Base-by-base conservation (phyloP, 352 stramenopile genomes). In the Pythium apleroticum region DNA sequence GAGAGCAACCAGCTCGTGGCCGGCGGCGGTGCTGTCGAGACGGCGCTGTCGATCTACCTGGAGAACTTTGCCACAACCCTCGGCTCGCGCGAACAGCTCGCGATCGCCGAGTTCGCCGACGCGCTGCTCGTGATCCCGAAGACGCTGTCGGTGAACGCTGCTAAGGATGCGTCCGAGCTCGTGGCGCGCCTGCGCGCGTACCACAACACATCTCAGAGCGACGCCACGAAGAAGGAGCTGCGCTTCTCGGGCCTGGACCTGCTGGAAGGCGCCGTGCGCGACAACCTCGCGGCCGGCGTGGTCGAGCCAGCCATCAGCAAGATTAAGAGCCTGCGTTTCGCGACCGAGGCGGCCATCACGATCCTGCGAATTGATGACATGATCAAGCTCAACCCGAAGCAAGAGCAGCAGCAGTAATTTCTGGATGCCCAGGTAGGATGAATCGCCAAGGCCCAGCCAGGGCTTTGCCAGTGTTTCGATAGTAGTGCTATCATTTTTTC, bases 321-420 rank as follows among this genome's bases (percentile, higher is more conserved):
- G 87, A 98, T 99, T 80, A 99, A 99, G 83, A 98, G 89, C 74
- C 80, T 99, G 65, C 88, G 97, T 69, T 99, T 99, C 86, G 98
- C 98, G 20, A 99, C 97, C 6, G 98, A 99, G 69, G 97, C 97
- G 35, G 97, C 97, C 49, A 99, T 99, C 81, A 99, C 97, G 35
- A 99, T 99, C 86, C 75, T 99, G 62, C 91, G 98, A 77, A 99
- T 99, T 78, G 98, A 99, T 85, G 97, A 99, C 83, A 92, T 98
- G 76, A 99, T 99, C 74, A 98, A 97, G 71, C 82, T 99, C 57
- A 97, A 97, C 82, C 86, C 84, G 31, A 95, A 95, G 79, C 78
- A 94, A 76, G 81, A 95, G 54, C 67, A 72, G 52, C 73, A 89
- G 65, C 83, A 94, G 69, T 95, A 91, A 75, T 39, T 60, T 31